Evolutionary conservation across 257 asterid species (phyloP).

Genomic region (Ajuga chamaepitys): DNA sequence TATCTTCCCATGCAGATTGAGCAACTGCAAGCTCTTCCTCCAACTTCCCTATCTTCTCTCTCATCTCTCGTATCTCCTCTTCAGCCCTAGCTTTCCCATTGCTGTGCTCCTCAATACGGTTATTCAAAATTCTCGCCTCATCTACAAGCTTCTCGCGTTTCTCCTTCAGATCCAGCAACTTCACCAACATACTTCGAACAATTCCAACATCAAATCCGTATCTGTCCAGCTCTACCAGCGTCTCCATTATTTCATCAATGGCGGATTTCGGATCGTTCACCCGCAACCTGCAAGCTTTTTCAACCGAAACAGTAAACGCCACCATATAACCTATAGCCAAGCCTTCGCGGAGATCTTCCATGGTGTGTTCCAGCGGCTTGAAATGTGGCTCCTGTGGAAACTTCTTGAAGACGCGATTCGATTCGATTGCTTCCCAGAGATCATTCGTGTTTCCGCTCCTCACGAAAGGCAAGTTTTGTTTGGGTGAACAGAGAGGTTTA

Average conservation of each 20-base stretch:
- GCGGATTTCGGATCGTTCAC: constrained; percentile 29
- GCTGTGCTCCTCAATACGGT: constrained; percentile 19
- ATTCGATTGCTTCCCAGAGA: constrained; percentile 55
- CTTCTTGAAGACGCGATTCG: constrained; percentile 50
- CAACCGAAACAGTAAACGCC: constrained; percentile 41
- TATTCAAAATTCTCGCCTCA: constrained; percentile 20
- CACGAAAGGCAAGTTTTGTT: constrained; percentile 57
- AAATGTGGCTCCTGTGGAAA: constrained; percentile 83
- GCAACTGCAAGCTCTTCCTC: constrained; percentile 30
- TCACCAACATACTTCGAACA: constrained; percentile 27
- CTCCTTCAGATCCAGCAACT: constrained; percentile 27
- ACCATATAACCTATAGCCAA: constrained; percentile 68
- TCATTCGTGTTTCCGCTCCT: constrained; percentile 15
- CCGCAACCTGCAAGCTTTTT: constrained; percentile 32
- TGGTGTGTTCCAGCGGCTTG: constrained; percentile 31
- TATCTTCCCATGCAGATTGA: constrained; percentile 18
- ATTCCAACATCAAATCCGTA: constrained; percentile 53
- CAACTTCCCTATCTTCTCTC: constrained; percentile 29
- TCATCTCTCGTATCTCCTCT: no score
- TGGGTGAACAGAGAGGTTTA: no score
- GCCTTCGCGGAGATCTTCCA: constrained; percentile 67
- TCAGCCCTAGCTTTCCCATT: constrained; percentile 18
- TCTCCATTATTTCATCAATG: constrained; percentile 38
- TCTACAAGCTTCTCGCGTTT: constrained; percentile 27
- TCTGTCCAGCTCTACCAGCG: constrained; percentile 46